Base-by-base conservation (phyloP, 2,329 filamentous ascomycete genomes). In the Incumbomyces delicatus region DNA sequence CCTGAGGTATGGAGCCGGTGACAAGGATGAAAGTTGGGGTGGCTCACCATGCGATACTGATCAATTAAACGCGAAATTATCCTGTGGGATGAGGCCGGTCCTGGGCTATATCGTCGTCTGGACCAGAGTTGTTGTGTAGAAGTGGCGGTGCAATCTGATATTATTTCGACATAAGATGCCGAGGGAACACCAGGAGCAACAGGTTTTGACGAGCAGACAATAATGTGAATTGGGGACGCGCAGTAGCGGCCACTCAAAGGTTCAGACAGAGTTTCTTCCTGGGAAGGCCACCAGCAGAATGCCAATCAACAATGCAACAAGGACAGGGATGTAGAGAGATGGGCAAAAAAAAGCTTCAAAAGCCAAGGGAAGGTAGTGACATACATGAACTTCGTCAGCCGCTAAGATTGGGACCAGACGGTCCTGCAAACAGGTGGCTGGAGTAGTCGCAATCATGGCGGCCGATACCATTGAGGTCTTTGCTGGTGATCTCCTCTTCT, bases 141-240 rank as follows among this genome's bases (percentile, higher is more conserved):
- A 46, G 53, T 56, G 55, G 55, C 53, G 55, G 55, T 57, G 55
- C 55, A 56, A 44, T 33, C n/a, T 32, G 13, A 35, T 22, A 34
- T 20, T 27, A 27, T 38, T 30, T 30, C 27, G 34, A 40, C 40
- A 36, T 40, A 29, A 37, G 20, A 10, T 40, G 27, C 38, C 40
- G 31, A 35, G 13, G 13, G 29, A 27, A 29, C 40, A 18, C 32
- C 13, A 45, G 50, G 46, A 44, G 44, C 3, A 52, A 52, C 53
- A 55, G 48, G 53, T 53, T 53, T 57, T 57, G 53, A 53, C 53
- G 53, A 57, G 33, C 27, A 42, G 13, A 41, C 47, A 45, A 50
- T 33, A 40, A 39, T 35, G 37, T 50, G 41, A 41, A 41, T 50
- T 48, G 46, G 47, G 48, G 51, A 54, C 44, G 46, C 42, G 20